These are phyloP conservation scores for Chrysochromulina tobinii DNA, from an alignment of 78 protist species.

Conservation along the genomic window DNA sequence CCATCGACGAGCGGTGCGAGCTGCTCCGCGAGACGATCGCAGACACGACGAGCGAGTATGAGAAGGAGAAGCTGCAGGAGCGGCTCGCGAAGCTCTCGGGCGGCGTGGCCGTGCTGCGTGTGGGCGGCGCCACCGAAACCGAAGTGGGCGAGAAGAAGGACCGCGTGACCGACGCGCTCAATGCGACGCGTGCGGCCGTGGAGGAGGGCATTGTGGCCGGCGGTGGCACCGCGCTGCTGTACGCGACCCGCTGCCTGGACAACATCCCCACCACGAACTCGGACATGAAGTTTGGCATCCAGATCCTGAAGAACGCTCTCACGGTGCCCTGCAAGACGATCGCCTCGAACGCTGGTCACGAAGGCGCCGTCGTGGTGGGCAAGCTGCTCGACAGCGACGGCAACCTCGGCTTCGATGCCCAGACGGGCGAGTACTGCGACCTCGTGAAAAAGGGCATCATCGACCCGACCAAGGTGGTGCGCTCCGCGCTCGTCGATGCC, in stretches of 20 bases:
- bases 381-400: constrained; percentile 78
- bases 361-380: constrained; percentile 94
- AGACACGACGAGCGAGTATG: constrained; percentile 78
- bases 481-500: constrained; percentile 72
- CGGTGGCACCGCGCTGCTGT: constrained; percentile 94
- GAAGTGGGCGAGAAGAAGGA: constrained; percentile 99
- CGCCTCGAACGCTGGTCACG: constrained; percentile 93
- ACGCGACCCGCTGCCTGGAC: background rate
- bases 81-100: constrained; percentile 96
- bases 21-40: constrained; percentile 75
- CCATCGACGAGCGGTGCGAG: constrained; percentile 86
- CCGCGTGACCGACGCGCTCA: constrained; percentile 96
- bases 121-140: constrained; percentile 98
- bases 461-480: constrained; percentile 98
- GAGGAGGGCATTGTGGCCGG: constrained; percentile 98
- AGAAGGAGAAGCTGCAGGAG: constrained; percentile 87
- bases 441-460: constrained; percentile 94
- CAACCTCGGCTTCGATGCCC: constrained; percentile 89
- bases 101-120: constrained; percentile 97
- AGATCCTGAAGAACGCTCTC: constrained; percentile 87
- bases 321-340: constrained; percentile 83
- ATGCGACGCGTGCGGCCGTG: constrained; percentile 98
- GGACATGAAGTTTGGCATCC: constrained; percentile 90
- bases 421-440: constrained; percentile 78
- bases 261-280: constrained; percentile 65